Base-by-base conservation (phyloP, 805 yeast genomes). In the Kuraishia cidri region DNA sequence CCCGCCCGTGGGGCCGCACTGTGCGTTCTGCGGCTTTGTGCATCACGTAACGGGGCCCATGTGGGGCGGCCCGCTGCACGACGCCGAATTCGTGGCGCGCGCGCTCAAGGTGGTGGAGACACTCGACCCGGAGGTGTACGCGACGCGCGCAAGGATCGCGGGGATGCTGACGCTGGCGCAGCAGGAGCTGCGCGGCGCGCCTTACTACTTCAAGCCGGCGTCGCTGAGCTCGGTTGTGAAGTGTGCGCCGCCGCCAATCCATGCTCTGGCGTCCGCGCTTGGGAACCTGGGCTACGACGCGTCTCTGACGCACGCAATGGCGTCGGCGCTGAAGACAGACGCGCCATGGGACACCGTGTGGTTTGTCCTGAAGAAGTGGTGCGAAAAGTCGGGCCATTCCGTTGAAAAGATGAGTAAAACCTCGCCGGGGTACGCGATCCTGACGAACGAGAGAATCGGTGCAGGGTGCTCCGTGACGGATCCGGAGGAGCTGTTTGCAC, bases 31-130 rank as follows among this genome's bases (percentile, higher is more conserved):
- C 60, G 78, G 71, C 1, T 67, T 63, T 37, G 67, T 73, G 2
- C 72, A 73, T 52, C 94, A 84, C 50, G 52, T 92, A 23, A 87
- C 90, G 6, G 99, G 99, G 4, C 99, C 99, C 38, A 83, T 92
- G 95, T 92, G 95, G 83, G 87, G 77, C 8, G 94, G 87, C 0
- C 63, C 69, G 5, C 55, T 92, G 36, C 97, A 90, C 48, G 70
- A 80, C 48, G 50, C 54, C 17, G 73, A 68, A 13, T 92, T 90
- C 46, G 64, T 90, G 27, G 64, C 72, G 18, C 71, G 64, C 42
- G 66, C 88, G 29, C 64, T 85, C 34, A 62, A 66, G 56, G 75
- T 41, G 70, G 77, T 47, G 48, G 54, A 25, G 3, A 34, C 36
- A 3, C 19, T 34, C 16, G 17, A 58, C 49, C 66, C 75, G 15